Evolutionary conservation across 1,284 basidiomycete species (phyloP).

Genomic region (Waitea zeae): DNA sequence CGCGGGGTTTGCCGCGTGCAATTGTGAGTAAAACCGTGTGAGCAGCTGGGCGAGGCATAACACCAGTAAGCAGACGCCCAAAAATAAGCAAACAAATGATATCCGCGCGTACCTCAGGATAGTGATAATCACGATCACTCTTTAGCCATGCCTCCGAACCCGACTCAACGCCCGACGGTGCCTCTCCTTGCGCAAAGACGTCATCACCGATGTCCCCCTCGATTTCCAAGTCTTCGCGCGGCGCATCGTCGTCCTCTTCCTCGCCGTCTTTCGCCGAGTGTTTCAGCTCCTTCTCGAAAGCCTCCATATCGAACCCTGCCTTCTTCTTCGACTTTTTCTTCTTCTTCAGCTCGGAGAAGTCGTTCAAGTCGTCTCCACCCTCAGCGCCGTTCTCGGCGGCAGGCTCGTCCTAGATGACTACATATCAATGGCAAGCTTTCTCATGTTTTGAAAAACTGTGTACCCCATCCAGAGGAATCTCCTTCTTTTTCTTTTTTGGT

Average conservation of each 20-base stretch:
- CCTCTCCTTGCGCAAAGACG: slow-evolving; percentile 54
- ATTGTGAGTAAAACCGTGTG: slow-evolving; percentile 78
- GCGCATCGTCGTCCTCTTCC: slow-evolving; percentile 31
- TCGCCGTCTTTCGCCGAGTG: slow-evolving; percentile 44
- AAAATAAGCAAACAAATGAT: no score
- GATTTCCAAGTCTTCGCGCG: slow-evolving; percentile 48
- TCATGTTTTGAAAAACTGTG: slow-evolving; percentile 13
- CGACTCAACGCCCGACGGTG: slow-evolving; percentile 36
- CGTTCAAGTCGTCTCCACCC: no score
- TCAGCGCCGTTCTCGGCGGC: slow-evolving; percentile 49
- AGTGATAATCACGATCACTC: slow-evolving; percentile 89
- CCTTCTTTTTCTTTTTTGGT: no score
- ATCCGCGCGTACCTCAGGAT: slow-evolving; percentile 61
- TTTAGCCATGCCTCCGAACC: slow-evolving; percentile 79
- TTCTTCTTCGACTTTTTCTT: slow-evolving; percentile 73
- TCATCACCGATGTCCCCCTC: slow-evolving; percentile 77
- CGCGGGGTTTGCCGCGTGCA: slow-evolving; percentile 90
- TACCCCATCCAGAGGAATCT: no score
- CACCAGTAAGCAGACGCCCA: background rate
- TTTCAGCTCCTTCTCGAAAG: slow-evolving; percentile 80
- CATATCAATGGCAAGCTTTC: slow-evolving; percentile 41
- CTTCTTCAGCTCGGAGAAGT: slow-evolving; percentile 76
- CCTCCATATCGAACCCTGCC: slow-evolving; percentile 57
- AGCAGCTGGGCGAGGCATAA: slow-evolving; percentile 47
- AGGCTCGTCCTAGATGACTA: slow-evolving; percentile 26